Evolutionary conservation across 352 stramenopile species (phyloP).

Genomic region (Plasmopara muralis): DNA sequence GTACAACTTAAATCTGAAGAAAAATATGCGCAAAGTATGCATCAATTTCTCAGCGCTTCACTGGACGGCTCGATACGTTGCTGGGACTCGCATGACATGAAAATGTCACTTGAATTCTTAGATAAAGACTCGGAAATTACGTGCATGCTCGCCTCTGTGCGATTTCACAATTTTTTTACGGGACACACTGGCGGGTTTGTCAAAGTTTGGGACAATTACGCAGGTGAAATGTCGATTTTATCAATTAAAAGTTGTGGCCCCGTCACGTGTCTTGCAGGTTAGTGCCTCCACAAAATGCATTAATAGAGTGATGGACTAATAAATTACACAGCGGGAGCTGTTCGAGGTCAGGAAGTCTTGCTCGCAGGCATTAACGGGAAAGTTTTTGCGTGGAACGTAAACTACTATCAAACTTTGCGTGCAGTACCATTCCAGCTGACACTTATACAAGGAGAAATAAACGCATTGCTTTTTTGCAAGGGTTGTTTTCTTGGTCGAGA

Average conservation of each 20-base stretch:
- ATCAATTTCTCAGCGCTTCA: conserved; percentile 57
- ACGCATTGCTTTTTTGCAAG: conserved; percentile 43
- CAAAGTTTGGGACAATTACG: conserved; percentile 62
- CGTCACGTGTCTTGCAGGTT: conserved; percentile 48
- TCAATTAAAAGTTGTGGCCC: conserved; percentile 23
- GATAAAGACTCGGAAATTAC: conserved; percentile 61
- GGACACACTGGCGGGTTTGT: conserved; percentile 43
- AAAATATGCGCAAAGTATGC: conserved; percentile 5
- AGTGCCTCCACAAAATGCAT: conserved; percentile 4
- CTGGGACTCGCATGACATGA: conserved; percentile 70
- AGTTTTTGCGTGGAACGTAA: conserved; percentile 53
- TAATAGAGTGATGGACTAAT: conserved; percentile 1
- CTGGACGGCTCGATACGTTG: conserved; percentile 67
- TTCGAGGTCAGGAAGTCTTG: conserved; percentile 57
- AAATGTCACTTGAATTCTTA: conserved; percentile 54
- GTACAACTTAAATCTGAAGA: background rate
- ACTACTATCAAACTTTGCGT: conserved; percentile 27
- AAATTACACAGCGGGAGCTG: conserved; percentile 27
- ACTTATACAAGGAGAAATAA: conserved; percentile 42
- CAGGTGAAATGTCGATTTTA: conserved; percentile 35
- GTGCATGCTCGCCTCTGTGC: conserved; percentile 40
- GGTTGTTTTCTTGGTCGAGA: conserved; percentile 33
- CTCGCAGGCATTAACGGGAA: conserved; percentile 39
- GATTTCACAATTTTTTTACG: conserved; percentile 54
- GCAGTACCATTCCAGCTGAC: conserved; percentile 14